Evolutionary conservation across 176 grass and related monocot species (phyloP).

Genomic region (Stipa capillata): DNA sequence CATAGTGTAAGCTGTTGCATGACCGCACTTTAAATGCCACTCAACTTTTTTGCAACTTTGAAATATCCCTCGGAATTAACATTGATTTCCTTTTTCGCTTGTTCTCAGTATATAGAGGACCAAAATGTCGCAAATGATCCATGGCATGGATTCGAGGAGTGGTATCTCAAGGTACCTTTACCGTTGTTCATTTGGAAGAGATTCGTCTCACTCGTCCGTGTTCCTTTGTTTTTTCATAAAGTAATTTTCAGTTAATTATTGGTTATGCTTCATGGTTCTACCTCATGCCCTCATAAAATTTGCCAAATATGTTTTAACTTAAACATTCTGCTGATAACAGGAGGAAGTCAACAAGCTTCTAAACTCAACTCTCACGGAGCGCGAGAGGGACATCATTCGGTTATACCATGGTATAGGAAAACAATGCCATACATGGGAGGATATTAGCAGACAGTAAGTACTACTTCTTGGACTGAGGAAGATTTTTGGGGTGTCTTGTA

Average conservation of each 20-base stretch:
- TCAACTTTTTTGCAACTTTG: not conserved
- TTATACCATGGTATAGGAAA: constrained; percentile 76
- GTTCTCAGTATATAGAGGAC: constrained; percentile 74
- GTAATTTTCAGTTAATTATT: not conserved
- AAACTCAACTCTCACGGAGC: constrained; percentile 55
- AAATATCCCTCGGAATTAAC: not conserved
- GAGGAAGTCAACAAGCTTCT: constrained; percentile 84
- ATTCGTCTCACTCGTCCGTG: not conserved
- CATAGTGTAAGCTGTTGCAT: constrained; percentile 55
- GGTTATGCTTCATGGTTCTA: not conserved
- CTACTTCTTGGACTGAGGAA: constrained; percentile 2
- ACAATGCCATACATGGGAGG: constrained; percentile 84
- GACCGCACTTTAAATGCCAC: not conserved
- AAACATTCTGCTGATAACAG: constrained; percentile 31
- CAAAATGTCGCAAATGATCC: constrained; percentile 73
- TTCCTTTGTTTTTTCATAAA: not conserved
- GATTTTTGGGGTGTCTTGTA: not conserved
- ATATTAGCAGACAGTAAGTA: constrained; percentile 93
- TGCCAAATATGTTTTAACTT: constrained; percentile 11
- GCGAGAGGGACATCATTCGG: constrained; percentile 83
- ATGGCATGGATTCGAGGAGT: constrained; percentile 82
- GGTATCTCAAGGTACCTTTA: constrained; percentile 66
- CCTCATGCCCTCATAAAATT: not conserved
- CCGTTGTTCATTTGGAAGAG: not conserved
- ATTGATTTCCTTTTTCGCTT: not conserved